Base-by-base conservation (phyloP, 768 basidiomycete genomes). In the Leccinum fibrillosum region DNA sequence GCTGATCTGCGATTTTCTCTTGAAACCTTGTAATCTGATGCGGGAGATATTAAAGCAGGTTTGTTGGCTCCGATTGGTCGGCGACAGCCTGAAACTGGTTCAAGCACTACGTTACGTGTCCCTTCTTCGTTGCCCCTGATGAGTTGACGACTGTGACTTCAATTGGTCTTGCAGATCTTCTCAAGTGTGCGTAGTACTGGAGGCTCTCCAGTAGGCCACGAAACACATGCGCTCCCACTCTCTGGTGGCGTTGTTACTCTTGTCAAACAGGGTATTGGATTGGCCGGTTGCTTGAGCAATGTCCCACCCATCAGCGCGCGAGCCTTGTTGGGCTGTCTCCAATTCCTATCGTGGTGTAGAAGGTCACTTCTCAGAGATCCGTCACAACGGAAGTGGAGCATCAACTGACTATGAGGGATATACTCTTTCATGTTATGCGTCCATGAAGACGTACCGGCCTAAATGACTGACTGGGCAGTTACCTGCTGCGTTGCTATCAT, bases 341-440 rank as follows among this genome's bases (percentile, higher is more conserved):
- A n/a, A 42, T n/a, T 19, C n/a, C 1, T 1, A n/a, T 0, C 17
- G 5, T 8, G 3, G 8, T 37, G 0, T 15, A 35, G 34, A 37
- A 15, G 37, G 17, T 17, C 37, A 17, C 8, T 37, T 37, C 37
- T 0, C 8, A 37, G 17, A 37, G 37, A 37, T 37, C 35, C 35
- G 15, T 37, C 35, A 17, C 15, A 17, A 37, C 37, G 0, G 17
- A 37, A 17, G 37, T 37, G 0, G 37, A 37, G 3, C 8, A 15
- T 15, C 34, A 21, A 21, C 21, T 2, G 21, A 21, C 26, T 28
- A 28, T 7, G 26, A 8, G 26, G 26, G 26, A 28, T 30, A 11
- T 10, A 30, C 10, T 35, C 34, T 1, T 37, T 44, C 1, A 44
- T 44, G 2, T 6, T 5, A n/a, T 19, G 42, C 19, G 42, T 19